Base-by-base conservation (phyloP, 2,329 filamentous ascomycete species). In the Ophiostoma sp. region DNA sequence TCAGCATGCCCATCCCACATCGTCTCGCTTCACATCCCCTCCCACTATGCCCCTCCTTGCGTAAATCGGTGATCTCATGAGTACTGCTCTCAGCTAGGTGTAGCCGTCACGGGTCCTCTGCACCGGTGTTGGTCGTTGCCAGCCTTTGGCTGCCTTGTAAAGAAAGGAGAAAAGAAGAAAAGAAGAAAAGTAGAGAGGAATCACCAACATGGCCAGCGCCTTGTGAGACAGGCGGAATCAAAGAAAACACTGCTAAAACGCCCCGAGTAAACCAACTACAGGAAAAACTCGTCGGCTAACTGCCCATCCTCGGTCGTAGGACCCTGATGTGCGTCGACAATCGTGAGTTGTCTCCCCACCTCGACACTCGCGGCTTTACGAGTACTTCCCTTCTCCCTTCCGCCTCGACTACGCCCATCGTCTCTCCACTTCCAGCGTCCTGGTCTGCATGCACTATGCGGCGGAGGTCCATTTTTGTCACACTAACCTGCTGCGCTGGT, bases 341-440 rank as follows among this genome's bases (percentile, higher is more conserved):
- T 68, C 58, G 65, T 58, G 64, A 66, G 64, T 66, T 64, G 60
- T 62, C 64, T 66, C 67, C 63, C 64, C 67, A 67, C 66, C 36
- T 60, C 47, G 55, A 9, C 55, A 38, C 12, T 36, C 27, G 27
- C 27, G 27, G 27, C 27, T 27, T 27, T 27, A n/a, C n/a, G n/a
- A n/a, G n/a, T n/a, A 27, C 11, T 44, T 7, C 38, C 7, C 16
- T 40, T 8, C n/a, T 52, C 42, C 36, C 58, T 36, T 64, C 45
- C 14, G 16, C 36, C 27, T 47, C 41, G 45, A 27, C 58, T 40
- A 41, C 58, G 38, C 16, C 38, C 55, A n/a, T 58, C 55, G 9
- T 7, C 27, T 62, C 38, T 62, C 58, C 58, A 62, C 58, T 62
- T 58, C 38, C 58, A 38, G 14, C 38, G 14, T 18, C n/a, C 27